phyloP scores from a whole-genome alignment of 2,329 filamentous ascomycete genomes.

The Cladobotryum mycophilum region DNA sequence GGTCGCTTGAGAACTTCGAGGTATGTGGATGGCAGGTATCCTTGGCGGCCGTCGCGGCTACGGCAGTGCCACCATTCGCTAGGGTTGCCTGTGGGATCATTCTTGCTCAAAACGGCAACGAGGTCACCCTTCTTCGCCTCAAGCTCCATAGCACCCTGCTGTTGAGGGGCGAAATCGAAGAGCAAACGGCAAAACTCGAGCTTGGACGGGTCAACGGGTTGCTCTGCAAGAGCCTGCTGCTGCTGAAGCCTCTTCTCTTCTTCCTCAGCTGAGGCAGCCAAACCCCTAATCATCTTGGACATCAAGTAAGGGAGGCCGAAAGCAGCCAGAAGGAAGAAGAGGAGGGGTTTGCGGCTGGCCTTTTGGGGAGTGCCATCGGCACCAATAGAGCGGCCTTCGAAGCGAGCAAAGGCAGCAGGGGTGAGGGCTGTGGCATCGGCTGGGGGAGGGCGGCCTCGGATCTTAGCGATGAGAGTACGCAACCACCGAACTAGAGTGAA shows the following conservation, averaged over 20 bases:
- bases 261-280: constrained; percentile 80
- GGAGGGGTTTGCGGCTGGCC: constrained; percentile 88
- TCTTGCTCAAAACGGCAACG: constrained; percentile 88
- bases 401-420: constrained; percentile 82
- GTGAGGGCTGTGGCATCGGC: constrained; percentile 83
- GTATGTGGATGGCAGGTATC: constrained; percentile 88
- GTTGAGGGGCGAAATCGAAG: constrained; percentile 86
- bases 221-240: constrained; percentile 43
- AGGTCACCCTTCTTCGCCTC: constrained; percentile 92
- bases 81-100: constrained; percentile 82
- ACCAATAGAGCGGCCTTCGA: constrained; percentile 61
- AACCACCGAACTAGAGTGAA: constrained; percentile 96
- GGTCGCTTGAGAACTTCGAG: constrained; percentile 65
- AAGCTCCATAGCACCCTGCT: constrained; percentile 65
- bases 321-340: constrained; percentile 91
- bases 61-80: constrained; percentile 98
- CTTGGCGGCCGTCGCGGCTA: constrained; percentile 80
- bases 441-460: constrained; percentile 85
- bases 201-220: constrained; percentile 74
- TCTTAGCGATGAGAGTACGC: constrained; percentile 80
- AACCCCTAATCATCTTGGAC: constrained; percentile 84
- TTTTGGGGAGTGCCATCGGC: constrained; percentile 60
- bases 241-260: constrained; percentile 57
- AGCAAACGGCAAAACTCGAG: constrained; percentile 93
- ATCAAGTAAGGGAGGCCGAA: constrained; percentile 96